Evolutionary conservation across 225 moss, liverwort and hornwort species (phyloP).

Genomic region (Neckera pumila): DNA sequence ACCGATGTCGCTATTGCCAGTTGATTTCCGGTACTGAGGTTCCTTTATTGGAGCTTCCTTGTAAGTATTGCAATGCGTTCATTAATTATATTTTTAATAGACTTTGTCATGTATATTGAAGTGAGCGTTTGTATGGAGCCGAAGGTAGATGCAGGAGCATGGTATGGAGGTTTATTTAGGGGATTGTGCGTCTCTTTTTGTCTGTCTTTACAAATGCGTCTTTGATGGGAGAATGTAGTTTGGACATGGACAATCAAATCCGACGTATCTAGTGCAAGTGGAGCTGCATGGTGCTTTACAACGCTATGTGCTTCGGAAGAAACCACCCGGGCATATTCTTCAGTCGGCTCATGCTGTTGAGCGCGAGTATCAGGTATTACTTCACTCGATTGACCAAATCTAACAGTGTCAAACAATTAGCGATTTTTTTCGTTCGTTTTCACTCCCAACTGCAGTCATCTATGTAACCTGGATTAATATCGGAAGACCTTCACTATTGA

Average conservation of each 20-base stretch:
- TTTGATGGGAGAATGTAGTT: conserved; percentile 43
- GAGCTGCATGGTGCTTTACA: conserved; percentile 22
- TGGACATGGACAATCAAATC: conserved; percentile 97
- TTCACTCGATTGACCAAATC: not conserved
- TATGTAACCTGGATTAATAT: not conserved
- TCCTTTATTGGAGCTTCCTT: not conserved
- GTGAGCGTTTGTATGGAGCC: not conserved
- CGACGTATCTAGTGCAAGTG: conserved; percentile 70
- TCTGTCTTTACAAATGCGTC: not conserved
- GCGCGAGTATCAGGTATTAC: conserved; percentile 76
- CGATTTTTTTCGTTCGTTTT: not conserved
- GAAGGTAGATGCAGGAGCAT: not conserved
- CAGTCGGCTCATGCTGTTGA: conserved; percentile 95
- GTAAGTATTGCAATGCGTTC: not conserved
- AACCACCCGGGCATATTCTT: conserved; percentile 85
- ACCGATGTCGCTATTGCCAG: not conserved
- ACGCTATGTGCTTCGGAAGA: conserved; percentile 86
- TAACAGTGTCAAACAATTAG: not conserved
- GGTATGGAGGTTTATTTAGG: not conserved
- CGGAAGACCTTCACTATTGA: not conserved
- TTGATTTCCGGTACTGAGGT: not conserved
- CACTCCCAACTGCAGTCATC: not conserved
- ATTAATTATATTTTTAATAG: not conserved
- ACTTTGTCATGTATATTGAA: not conserved
- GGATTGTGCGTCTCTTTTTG: not conserved